Conservation (phyloP, 2,329 filamentous ascomycete species). For the Aspergillus ruber region DNA sequence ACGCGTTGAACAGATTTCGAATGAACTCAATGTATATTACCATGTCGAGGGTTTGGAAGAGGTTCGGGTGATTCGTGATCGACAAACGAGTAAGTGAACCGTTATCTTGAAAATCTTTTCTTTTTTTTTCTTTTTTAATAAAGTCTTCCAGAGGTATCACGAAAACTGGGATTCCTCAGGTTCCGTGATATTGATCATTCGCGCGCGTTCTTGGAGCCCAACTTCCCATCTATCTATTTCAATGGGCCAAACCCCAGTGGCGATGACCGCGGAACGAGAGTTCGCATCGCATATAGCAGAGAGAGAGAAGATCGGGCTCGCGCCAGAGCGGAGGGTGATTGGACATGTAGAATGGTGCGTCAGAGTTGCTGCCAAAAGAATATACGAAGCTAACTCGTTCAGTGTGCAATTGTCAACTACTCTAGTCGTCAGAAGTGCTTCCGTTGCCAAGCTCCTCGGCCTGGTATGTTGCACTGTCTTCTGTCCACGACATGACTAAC, state of each 20-base stretch:
- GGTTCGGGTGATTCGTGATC: constrained; percentile 52
- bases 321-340: constrained; percentile 47
- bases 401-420: constrained; percentile 55
- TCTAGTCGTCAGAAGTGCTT: constrained; percentile 52
- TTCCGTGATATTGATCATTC: constrained; percentile 47
- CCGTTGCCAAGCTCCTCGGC: constrained; percentile 50
- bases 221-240: constrained; percentile 46
- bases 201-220: constrained; percentile 47
- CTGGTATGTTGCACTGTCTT: constrained; percentile 37
- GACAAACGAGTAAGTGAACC: constrained; percentile 46
- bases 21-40: constrained; percentile 49
- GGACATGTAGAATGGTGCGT: constrained; percentile 49
- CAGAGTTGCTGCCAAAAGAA: background rate
- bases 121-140: constrained; percentile 7
- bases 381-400: constrained; percentile 2
- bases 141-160: constrained; percentile 42
- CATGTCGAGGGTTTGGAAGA: constrained; percentile 50
- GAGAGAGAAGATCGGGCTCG: constrained; percentile 47
- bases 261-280: constrained; percentile 37
- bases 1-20: constrained; percentile 47
- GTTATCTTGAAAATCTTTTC: background rate
- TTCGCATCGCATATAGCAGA: constrained; percentile 49
- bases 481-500: constrained; percentile 7
- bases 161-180: constrained; percentile 52
- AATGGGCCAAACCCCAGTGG: constrained; percentile 39